These are phyloP conservation scores for carrot (Daucus carota) DNA, from an alignment of 129 eudicot species.

Conservation along the genomic window DH1_v3.0 NC_030386.2:17415001-17415500, in stretches of 20 bases:
- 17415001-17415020: conserved; percentile 18
- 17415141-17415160: conserved; percentile 25
- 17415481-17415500: conserved; percentile 8
- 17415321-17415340: conserved; percentile 26
- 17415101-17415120: conserved; percentile 22
- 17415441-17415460: conserved; percentile 22
- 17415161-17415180: conserved; percentile 19
- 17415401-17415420: conserved; percentile 25
- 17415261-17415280: conserved; percentile 22
- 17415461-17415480: conserved; percentile 21
- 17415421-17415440: conserved; percentile 21
- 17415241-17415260: conserved; percentile 24
- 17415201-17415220: conserved; percentile 31
- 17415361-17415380: conserved; percentile 27
- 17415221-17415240: conserved; percentile 27
- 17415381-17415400: conserved; percentile 25
- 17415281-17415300: conserved; percentile 25
- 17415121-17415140: conserved; percentile 21
- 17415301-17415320: conserved; percentile 24
- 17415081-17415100: conserved; percentile 23
- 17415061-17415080: conserved; percentile 16
- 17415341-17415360: conserved; percentile 29
- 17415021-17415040: conserved; percentile 19
- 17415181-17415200: conserved; percentile 26
- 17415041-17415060: conserved; percentile 12